Conservation (phyloP, 2,329 filamentous ascomycete genomes). For the Fusarium luffae region DNA sequence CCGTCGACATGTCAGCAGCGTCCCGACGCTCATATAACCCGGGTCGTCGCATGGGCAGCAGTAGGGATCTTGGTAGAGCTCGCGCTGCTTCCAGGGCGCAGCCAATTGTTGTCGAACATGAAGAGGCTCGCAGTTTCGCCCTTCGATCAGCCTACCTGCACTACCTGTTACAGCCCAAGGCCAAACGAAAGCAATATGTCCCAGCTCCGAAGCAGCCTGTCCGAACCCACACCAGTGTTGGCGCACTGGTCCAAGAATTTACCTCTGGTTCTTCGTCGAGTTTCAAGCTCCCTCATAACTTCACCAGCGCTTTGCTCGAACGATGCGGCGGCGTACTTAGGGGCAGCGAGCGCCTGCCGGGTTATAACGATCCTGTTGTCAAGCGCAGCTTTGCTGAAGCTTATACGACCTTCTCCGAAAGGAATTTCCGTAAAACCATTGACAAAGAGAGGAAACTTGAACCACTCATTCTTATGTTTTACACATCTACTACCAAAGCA, state of each 20-base stretch:
- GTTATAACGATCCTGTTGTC: conserved; percentile 89
- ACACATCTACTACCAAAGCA: conserved; percentile 89
- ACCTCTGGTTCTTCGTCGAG: conserved; percentile 60
- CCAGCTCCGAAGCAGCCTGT: conserved; percentile 70
- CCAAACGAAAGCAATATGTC: conserved; percentile 90
- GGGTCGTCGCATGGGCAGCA: conserved; percentile 59
- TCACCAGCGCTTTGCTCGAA: conserved; percentile 68
- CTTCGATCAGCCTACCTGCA: conserved; percentile 91
- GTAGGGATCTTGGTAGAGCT: conserved; percentile 54
- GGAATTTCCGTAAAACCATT: conserved; percentile 87
- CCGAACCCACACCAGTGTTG: conserved; percentile 76
- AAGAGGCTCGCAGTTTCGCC: conserved; percentile 92
- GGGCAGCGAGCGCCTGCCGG: conserved; percentile 84
- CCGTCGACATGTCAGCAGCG: conserved; percentile 60
- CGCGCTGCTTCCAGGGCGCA: conserved; percentile 61
- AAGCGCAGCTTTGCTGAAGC: conserved; percentile 96
- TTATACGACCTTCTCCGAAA: conserved; percentile 91
- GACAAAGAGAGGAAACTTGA: conserved; percentile 95
- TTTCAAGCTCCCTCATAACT: conserved; percentile 68
- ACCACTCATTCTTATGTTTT: conserved; percentile 94
- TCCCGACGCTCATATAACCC: conserved; percentile 61
- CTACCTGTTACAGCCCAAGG: conserved; percentile 90
- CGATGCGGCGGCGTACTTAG: conserved; percentile 83
- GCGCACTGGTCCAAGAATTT: conserved; percentile 91
- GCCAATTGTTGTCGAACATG: conserved; percentile 65